Evolutionary conservation across 2,329 filamentous ascomycete genomes (phyloP).

Genomic region (Ophiostoma piceae): DNA sequence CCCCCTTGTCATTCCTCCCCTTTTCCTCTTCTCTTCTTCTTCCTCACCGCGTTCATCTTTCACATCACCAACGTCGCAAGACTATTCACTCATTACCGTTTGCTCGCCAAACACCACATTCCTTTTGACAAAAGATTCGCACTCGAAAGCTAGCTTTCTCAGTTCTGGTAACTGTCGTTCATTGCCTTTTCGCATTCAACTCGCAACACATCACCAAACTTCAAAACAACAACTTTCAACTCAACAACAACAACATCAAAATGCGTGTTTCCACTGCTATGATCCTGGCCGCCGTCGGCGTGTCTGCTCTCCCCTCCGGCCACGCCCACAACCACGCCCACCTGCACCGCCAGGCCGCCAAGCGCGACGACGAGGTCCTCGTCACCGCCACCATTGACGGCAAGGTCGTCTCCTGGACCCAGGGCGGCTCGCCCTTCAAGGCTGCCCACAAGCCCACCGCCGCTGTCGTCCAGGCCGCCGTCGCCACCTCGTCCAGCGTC

Average conservation of each 20-base stretch:
- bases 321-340: constrained; percentile 33
- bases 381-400: constrained; percentile 31
- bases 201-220: constrained; percentile 1
- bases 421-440: constrained; percentile 30
- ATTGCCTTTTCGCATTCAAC: background rate
- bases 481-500: constrained; percentile 23
- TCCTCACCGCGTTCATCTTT: constrained; percentile 18
- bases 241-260: background rate
- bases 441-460: constrained; percentile 30
- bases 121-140: constrained; percentile 19
- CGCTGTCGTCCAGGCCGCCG: background rate
- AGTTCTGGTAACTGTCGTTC: constrained; percentile 28
- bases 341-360: constrained; percentile 32
- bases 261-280: constrained; percentile 32
- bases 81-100: constrained; percentile 20
- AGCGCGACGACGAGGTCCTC: constrained; percentile 28
- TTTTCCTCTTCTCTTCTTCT: background rate
- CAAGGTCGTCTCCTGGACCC: constrained; percentile 31
- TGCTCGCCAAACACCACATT: constrained; percentile 19
- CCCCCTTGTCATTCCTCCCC: constrained; percentile 6
- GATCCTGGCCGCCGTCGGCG: constrained; percentile 34
- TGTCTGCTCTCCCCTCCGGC: constrained; percentile 35
- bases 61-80: constrained; percentile 7
- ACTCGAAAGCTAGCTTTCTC: constrained; percentile 20
- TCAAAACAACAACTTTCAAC: background rate